Percentiles rank a stretch among this genome's conserved stretches.
Conservation (phyloP, 331 rosid genomes). For the Prunus yedoensis region DNA sequence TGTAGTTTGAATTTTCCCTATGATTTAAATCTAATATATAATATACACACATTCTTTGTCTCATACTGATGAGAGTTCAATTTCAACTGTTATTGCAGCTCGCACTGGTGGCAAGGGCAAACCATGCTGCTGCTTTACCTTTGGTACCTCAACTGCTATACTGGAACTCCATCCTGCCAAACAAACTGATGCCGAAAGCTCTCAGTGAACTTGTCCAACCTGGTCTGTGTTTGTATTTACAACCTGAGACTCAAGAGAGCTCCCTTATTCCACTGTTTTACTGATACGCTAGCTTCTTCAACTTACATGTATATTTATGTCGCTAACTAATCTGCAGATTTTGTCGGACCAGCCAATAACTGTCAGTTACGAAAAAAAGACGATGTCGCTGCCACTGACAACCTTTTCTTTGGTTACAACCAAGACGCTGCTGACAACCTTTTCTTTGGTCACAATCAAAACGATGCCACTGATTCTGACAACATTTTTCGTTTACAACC, state of each 20-base stretch:
- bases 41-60: background rate
- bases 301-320: no score
- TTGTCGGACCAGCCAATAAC: no score
- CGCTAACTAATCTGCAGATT: no score
- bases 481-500: no score
- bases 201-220: slow-evolving; percentile 40
- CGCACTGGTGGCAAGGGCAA: slow-evolving; percentile 7
- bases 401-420: no score
- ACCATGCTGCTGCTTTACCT: slow-evolving; percentile 2
- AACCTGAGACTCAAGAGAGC: background rate
- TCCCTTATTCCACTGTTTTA: background rate
- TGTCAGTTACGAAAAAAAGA: background rate
- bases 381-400: background rate
- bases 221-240: slow-evolving; percentile 40
- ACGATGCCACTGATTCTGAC: background rate
- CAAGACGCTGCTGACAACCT: no score
- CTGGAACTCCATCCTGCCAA: slow-evolving; percentile 62
- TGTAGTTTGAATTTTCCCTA: background rate
- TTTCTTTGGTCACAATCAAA: no score
- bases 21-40: no score
- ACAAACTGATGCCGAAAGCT: slow-evolving; percentile 62
- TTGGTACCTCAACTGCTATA: slow-evolving; percentile 53
- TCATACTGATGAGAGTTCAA: background rate
- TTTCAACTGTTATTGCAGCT: no score
- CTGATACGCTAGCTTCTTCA: no score